A percentile compares a stretch with the other conserved stretches of the same genome.
Evolutionary conservation across 2,329 filamentous ascomycete genomes (phyloP).

Genomic region (Leptographium lundbergii): DNA sequence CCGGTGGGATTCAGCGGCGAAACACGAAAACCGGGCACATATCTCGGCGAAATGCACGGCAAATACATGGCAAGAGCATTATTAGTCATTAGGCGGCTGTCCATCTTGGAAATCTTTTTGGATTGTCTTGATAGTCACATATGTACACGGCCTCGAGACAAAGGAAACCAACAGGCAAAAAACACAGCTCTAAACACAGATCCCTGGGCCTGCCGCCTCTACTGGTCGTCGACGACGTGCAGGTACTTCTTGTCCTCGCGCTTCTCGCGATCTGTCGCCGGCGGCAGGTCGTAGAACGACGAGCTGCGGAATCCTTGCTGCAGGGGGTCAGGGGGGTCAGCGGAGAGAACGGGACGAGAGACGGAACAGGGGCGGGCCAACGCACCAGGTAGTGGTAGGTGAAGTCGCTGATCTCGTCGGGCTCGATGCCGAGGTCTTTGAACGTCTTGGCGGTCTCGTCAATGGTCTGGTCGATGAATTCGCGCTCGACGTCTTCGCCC

Average conservation of each 20-base stretch:
- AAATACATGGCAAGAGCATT: too few relatives aligned
- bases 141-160: constrained; percentile 10
- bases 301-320: constrained; percentile 85
- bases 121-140: neutral
- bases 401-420: constrained; percentile 71
- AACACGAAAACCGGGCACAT: too few relatives aligned
- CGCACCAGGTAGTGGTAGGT: constrained; percentile 91
- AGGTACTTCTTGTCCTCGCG: constrained; percentile 92
- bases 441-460: constrained; percentile 90
- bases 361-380: constrained; percentile 8
- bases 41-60: neutral
- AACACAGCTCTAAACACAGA: neutral
- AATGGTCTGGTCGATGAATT: constrained; percentile 87
- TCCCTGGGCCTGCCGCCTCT: constrained; percentile 21
- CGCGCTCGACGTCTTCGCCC: constrained; percentile 75
- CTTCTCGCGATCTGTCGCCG: constrained; percentile 89
- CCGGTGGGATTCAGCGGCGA: neutral
- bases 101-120: neutral
- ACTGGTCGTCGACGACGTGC: constrained; percentile 84
- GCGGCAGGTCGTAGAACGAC: constrained; percentile 83
- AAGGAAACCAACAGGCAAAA: neutral
- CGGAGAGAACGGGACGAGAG: neutral
- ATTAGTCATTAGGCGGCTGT: too few relatives aligned
- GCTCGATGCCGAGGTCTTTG: constrained; percentile 81
- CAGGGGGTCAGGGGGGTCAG: constrained; percentile 18